Evolutionary conservation across 257 asterid species (phyloP).

Genomic region (Asclepias syriaca): DNA sequence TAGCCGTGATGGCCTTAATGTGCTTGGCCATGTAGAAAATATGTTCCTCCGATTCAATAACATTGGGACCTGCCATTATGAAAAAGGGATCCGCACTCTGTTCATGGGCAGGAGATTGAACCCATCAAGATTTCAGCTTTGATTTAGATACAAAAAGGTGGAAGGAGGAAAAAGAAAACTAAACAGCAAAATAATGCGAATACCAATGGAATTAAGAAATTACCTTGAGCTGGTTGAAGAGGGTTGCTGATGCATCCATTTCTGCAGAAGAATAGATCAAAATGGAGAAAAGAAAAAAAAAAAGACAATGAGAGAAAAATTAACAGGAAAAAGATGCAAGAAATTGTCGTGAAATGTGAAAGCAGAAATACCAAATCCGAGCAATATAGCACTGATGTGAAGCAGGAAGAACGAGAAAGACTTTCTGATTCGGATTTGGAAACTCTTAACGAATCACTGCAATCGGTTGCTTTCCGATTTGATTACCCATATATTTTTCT

Average conservation of each 20-base stretch:
- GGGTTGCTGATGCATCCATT: conserved; percentile 59
- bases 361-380: not conserved
- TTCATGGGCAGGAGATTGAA: not conserved
- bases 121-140: not conserved
- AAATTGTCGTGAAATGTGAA: not conserved
- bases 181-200: not conserved
- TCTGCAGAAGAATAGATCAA: not conserved
- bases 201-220: not conserved
- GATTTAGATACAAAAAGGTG: not conserved
- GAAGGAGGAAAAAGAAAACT: not conserved
- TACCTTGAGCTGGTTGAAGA: conserved; percentile 85
- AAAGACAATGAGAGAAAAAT: not conserved
- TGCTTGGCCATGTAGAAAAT: conserved; percentile 73
- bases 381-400: not conserved
- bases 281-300: too few species aligned
- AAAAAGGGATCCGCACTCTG: conserved; percentile 87
- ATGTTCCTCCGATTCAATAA: conserved; percentile 85
- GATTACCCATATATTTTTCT: too few species aligned
- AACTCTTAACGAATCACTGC: not conserved
- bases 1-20: conserved; percentile 49
- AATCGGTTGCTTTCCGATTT: not conserved
- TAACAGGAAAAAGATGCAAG: not conserved
- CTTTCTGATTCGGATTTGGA: not conserved
- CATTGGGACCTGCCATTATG: conserved; percentile 90
- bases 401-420: not conserved